A percentile compares a stretch with the other conserved stretches of the same genome.
Evolutionary conservation across 176 grass and related monocot species (phyloP).

Genomic region (Hordeum vulgare): DNA sequence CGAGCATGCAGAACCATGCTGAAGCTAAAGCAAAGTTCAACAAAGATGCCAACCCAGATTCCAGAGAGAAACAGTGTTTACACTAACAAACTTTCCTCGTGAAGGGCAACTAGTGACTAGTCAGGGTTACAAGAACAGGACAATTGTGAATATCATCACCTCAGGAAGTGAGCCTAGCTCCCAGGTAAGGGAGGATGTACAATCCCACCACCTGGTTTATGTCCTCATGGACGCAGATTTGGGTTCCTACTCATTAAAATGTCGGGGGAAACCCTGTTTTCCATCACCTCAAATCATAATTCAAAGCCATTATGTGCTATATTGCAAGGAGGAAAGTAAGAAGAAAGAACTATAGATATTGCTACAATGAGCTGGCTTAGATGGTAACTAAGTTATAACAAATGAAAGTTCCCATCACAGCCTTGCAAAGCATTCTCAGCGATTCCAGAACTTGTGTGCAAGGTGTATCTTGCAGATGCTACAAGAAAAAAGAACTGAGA

Average conservation of each 20-base stretch:
- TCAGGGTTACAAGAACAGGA: not conserved
- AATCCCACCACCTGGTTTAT: not conserved
- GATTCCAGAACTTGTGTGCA: not conserved
- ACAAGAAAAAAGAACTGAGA: not conserved
- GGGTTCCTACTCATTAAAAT: not conserved
- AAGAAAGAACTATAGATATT: not conserved
- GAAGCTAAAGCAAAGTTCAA: slow-evolving; percentile 8
- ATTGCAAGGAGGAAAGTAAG: not conserved
- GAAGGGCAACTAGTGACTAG: not conserved
- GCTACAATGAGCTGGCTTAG: not conserved
- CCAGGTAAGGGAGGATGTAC: not conserved
- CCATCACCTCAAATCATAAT: slow-evolving; percentile 2
- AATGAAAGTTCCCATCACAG: not conserved
- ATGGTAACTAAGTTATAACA: not conserved
- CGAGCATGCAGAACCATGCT: not conserved
- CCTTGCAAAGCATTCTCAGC: not conserved
- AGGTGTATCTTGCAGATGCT: not conserved
- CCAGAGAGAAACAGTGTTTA: not conserved
- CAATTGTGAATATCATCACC: not conserved
- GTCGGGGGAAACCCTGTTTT: not conserved
- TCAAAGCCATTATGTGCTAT: not conserved
- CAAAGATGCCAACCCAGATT: not conserved
- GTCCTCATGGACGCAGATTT: not conserved
- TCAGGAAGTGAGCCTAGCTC: not conserved
- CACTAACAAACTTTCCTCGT: not conserved